Evolutionary conservation across 106 monocot species (phyloP).

Genomic region (Platanthera guangdongensis): DNA sequence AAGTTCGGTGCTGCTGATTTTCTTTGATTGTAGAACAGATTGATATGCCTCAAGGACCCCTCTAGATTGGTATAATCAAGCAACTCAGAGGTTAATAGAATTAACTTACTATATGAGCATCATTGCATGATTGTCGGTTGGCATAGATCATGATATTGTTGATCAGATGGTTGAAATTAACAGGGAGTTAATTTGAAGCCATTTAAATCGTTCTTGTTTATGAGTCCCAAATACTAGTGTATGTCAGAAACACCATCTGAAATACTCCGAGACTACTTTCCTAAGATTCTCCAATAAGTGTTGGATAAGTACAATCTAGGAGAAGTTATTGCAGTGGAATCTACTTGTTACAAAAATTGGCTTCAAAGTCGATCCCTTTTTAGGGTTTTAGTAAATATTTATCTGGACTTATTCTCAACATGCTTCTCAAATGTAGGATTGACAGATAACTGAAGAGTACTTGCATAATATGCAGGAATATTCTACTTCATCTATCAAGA

Average conservation of each 20-base stretch:
- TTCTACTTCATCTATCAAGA: constrained; percentile 79
- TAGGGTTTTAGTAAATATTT: not conserved
- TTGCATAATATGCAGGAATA: constrained; percentile 43
- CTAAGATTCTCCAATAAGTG: not conserved
- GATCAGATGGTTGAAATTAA: not conserved
- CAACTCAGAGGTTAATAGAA: not conserved
- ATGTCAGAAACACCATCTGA: not conserved
- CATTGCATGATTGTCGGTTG: not conserved
- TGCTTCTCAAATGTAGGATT: not conserved
- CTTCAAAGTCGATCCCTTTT: not conserved
- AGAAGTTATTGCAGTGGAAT: not conserved
- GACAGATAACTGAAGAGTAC: not conserved
- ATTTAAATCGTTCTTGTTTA: not conserved
- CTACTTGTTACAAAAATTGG: not conserved
- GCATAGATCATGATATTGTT: not conserved
- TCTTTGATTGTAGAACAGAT: not conserved
- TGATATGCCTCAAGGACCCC: not conserved
- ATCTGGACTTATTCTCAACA: not conserved
- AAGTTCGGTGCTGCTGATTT: not conserved
- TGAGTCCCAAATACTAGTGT: not conserved
- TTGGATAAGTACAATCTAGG: not conserved
- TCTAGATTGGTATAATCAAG: not conserved
- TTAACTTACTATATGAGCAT: not conserved
- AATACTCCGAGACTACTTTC: not conserved
- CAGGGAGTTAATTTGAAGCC: not conserved